Conservation (phyloP, 768 basidiomycete species). For the Amanita inopinata region DNA sequence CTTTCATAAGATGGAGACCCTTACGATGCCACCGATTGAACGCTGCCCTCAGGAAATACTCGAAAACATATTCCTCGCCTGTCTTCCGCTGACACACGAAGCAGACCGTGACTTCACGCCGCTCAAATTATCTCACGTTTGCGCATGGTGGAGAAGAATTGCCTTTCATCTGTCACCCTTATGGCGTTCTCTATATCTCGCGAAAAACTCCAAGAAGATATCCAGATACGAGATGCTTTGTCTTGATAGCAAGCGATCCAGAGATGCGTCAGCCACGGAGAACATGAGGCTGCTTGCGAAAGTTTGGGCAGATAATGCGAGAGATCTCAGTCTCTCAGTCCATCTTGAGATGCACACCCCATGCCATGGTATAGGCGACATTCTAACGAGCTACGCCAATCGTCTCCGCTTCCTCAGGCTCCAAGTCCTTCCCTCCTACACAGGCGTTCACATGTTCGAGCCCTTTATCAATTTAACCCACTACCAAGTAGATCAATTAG, state of each 20-base stretch:
- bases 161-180: constrained; percentile 1
- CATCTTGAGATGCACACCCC: not conserved
- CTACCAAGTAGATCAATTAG: not conserved
- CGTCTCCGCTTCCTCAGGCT: constrained; percentile 2
- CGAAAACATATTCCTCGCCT: constrained; percentile 2
- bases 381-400: not conserved
- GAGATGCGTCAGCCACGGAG: not conserved
- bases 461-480: not conserved
- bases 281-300: not conserved
- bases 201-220: not conserved
- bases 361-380: not conserved
- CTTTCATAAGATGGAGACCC: not conserved
- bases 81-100: not conserved
- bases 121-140: constrained; percentile 1
- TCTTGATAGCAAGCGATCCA: not conserved
- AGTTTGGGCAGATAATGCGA: not conserved
- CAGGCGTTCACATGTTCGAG: not conserved
- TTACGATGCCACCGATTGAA: not conserved
- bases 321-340: not conserved
- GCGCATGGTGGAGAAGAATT: constrained; percentile 1
- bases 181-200: constrained; percentile 2
- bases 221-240: constrained; percentile 3
- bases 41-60: constrained; percentile 6
- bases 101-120: not conserved
- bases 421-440: not conserved